Base-by-base conservation (phyloP, 139 green algal genomes). In the Chlorella sp. region DNA sequence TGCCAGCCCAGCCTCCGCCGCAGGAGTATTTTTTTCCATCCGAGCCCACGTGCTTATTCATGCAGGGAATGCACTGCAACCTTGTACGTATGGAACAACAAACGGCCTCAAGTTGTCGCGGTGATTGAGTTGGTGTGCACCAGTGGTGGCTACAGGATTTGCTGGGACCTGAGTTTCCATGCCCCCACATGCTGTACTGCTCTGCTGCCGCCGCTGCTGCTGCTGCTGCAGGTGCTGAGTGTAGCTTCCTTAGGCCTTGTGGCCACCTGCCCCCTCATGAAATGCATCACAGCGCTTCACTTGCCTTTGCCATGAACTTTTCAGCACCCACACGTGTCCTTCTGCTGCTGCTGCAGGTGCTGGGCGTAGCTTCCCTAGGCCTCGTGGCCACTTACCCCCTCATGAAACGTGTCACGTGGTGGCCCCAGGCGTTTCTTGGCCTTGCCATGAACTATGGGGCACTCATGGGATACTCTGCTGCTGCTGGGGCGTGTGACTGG, bases 251-350 rank as follows among this genome's bases (percentile, higher is more conserved):
- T 99, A 62, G 65, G 78, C 4, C 88, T 99, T 5, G 95, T 99
- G 23, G 88, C 62, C 27, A 84, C 87, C 1, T 99, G 99, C 80
- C 95, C 95, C 0, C 59, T 94, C 0, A 96, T 97, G 90, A 99
- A 99, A 86, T 80, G 95, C 5, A 33, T 98, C 59, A 99, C 93
- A 0, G 95, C 70, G 85, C 89, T 0, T 95, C 91, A 63, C 89
- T 99, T 32, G 95, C 95, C 6, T 74, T 98, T 6, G 96, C 94
- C 30, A 95, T 98, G 80, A 99, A 99, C 77, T 99, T 94, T 91
- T 95, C 95, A 0, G 94, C 91, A 1, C 80, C 98, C 1, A 75
- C n/a, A n/a, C n/a, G n/a, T n/a, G n/a, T n/a, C n/a, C n/a, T n/a
- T n/a, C n/a, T n/a, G n/a, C 27, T 70, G 51, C 75, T 87, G 82